These are phyloP conservation scores for Pyrrhoderma lamaoense DNA, from an alignment of 1,284 basidiomycete genomes.

Conservation along the genomic window DNA sequence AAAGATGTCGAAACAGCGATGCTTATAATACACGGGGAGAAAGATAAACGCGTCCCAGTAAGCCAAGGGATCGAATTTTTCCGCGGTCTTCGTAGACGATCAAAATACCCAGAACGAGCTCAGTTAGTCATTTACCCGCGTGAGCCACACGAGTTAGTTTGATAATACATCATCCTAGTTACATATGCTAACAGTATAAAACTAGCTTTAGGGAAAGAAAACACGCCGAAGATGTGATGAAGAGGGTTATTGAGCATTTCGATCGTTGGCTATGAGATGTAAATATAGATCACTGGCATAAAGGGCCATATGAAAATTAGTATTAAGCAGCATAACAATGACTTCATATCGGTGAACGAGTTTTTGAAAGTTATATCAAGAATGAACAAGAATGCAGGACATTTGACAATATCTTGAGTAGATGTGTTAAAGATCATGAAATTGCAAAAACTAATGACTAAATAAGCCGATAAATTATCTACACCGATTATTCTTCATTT, in stretches of 20 bases:
- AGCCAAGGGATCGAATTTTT: slow-evolving; percentile 19
- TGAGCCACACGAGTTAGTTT: slow-evolving; percentile 17
- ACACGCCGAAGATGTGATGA: slow-evolving; percentile 20
- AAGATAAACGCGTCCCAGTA: slow-evolving; percentile 18
- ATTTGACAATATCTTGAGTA: too few species aligned
- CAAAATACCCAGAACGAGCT: slow-evolving; percentile 17
- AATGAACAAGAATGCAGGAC: too few species aligned
- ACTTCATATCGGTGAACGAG: too few species aligned
- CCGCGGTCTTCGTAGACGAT: slow-evolving; percentile 16
- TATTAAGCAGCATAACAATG: too few species aligned
- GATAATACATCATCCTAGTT: neutral
- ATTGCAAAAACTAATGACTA: too few species aligned
- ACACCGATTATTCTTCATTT: too few species aligned
- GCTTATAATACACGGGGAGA: slow-evolving; percentile 20
- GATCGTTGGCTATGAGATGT: slow-evolving; percentile 18
- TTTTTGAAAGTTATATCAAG: too few species aligned
- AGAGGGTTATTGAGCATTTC: slow-evolving; percentile 19
- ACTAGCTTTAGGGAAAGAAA: slow-evolving; percentile 19
- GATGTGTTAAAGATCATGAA: too few species aligned
- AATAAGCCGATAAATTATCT: too few species aligned
- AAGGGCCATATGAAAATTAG: too few species aligned
- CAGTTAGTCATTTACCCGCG: slow-evolving; percentile 21
- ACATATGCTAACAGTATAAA: neutral
- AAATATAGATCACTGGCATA: too few species aligned
- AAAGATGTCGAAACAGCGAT: slow-evolving; percentile 19